Evolutionary conservation across 805 yeast genomes (phyloP), one percentile per base, ranked within the genome.

Genomic region (Metschnikowia bowlesiae): DNA sequence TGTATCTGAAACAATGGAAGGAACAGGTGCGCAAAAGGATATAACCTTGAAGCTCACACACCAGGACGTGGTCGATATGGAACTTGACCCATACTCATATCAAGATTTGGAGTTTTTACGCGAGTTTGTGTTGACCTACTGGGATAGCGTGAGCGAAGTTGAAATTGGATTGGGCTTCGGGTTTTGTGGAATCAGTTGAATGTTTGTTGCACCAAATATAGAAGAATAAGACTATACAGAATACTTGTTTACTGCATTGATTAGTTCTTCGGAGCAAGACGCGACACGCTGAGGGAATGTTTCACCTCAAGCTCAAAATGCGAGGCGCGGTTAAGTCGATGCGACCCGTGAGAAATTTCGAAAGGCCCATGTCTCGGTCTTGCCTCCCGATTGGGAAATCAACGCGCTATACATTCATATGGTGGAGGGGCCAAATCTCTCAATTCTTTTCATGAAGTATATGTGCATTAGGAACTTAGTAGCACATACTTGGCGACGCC

Each of bases 11-110:
- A 64, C 65, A 50, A 35, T 54, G 8, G 66, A 59, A 16, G 60
- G 56, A 30, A 40, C 39, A 3, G 53, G 47, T 28, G 34, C 40
- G 2, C 37, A 22, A 11, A 46, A 43, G 29, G 59, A 59, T 43
- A 47, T 65, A 36, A 52, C 52, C 26, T 51, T 73, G 32, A 71
- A 64, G 49, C 59, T 73, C 40, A 70, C 74, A 8, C 70, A 70
- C 54, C 75, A 72, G 56, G 77, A 73, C 53, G 55, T 73, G 35
- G 58, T 62, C 10, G 75, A 71, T 39, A 66, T 73, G 71, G 78
- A 70, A 54, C 60, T 73, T 46, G 77, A 73, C 55, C 76, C 76
- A 10, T 71, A 72, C 54, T 65, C 69, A n/a, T 61, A 60, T 35
- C 65, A 63, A 39, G 78, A 73, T 54, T 50, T 67, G 39, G 63